Evolutionary conservation across 805 yeast genomes (phyloP), one percentile per base, ranked within the genome.

Genomic region (Cyberlindnera euphorbiiphila): DNA sequence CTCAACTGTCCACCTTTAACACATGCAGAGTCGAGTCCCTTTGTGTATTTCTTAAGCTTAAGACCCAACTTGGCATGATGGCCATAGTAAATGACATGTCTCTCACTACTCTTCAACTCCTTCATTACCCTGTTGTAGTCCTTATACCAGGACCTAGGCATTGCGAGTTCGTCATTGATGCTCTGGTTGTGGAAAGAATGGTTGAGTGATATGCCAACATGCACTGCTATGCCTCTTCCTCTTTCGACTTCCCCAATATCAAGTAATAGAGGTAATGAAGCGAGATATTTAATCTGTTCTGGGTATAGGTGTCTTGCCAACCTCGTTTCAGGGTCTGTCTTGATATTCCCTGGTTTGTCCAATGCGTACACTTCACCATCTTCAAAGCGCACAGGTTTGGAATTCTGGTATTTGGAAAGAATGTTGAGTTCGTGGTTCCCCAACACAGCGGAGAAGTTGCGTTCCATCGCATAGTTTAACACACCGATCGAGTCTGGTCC

Each of bases 401-500:
- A 57, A 50, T 27, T 50, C 49, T 81, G 76, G 53, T 86, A 86
- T 51, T 79, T 64, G 37, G 77, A 70, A 47, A 89, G 54, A 9
- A 83, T 72, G 43, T 78, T 79, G 43, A 81, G 69, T 60, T 89
- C 98, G 59, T 91, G 96, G 64, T 89, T 89, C 0, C 98, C 97
- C 41, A 93, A 64, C 3, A 89, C 76, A 55, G 95, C 88, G 37
- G 75, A 78, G 12, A 85, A 72, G 12, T 73, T 64, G 47, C 78
- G 56, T 16, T 74, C 64, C 23, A 80, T 66, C 14, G 85, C 79
- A 51, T 60, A 80, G 42, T 87, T 81, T 9, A 88, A 56, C 3
- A 87, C 87, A 26, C 72, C 74, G 11, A 74, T 45, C 1, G 95
- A 83, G 41, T 83, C 77, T 5, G 84, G 80, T 1, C 98, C 98